A percentile compares a stretch with the other conserved stretches of the same genome.
Conservation (phyloP, 83 land plant species). For the Picea engelmannii region DNA sequence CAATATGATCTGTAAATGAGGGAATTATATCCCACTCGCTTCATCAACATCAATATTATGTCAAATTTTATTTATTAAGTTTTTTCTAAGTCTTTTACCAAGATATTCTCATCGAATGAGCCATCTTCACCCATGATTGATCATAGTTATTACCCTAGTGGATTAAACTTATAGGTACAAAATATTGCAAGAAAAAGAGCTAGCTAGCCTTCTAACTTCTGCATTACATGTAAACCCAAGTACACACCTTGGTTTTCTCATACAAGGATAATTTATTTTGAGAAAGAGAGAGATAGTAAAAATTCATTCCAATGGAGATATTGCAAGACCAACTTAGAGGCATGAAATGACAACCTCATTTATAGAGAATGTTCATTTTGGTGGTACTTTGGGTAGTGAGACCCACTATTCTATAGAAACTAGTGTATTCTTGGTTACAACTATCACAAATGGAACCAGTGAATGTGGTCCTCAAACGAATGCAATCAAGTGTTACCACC, state of each 20-base stretch:
- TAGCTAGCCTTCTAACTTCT: background rate
- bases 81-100: background rate
- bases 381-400: constrained; percentile 18
- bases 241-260: background rate
- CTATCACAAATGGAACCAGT: constrained; percentile 25
- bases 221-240: background rate
- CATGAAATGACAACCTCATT: constrained; percentile 18
- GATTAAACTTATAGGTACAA: background rate
- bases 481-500: constrained; percentile 34
- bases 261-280: background rate
- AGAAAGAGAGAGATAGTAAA: constrained; percentile 1
- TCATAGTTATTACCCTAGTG: background rate
- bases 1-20: too few relatives aligned
- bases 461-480: constrained; percentile 33
- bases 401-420: constrained; percentile 21
- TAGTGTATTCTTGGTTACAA: constrained; percentile 23
- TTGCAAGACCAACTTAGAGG: constrained; percentile 20
- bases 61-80: background rate
- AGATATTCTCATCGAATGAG: background rate
- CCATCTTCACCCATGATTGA: background rate
- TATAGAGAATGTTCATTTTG: constrained; percentile 16
- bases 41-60: background rate
- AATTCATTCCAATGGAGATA: constrained; percentile 10
- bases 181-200: background rate
- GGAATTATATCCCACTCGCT: too few relatives aligned